phyloP scores from a whole-genome alignment of 2,329 filamentous ascomycete species.

The Myrmaecium sp. region DNA sequence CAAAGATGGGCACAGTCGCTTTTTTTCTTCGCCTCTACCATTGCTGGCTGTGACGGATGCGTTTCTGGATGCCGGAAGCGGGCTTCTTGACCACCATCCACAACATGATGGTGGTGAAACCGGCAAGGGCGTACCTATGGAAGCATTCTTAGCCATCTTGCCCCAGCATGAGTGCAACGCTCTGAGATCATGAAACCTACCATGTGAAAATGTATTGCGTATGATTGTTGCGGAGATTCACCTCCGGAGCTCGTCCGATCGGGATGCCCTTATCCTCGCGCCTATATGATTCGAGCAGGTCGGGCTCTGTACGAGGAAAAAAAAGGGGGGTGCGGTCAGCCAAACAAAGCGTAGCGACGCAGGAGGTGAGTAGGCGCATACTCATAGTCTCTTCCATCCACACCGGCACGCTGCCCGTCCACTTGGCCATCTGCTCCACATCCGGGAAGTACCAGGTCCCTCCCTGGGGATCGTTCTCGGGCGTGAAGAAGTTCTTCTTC shows the following conservation, averaged over 20 bases:
- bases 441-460: constrained; percentile 92
- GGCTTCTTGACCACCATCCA: constrained; percentile 91
- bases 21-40: constrained; percentile 37
- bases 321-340: constrained; percentile 3
- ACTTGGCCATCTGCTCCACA: constrained; percentile 72
- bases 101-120: constrained; percentile 86
- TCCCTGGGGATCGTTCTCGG: constrained; percentile 67
- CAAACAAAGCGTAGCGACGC: constrained; percentile 2
- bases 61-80: constrained; percentile 50
- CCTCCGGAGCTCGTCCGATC: constrained; percentile 72
- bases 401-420: constrained; percentile 69
- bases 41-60: constrained; percentile 59
- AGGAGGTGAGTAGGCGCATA: constrained; percentile 23
- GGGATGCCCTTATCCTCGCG: constrained; percentile 69
- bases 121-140: constrained; percentile 73
- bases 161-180: too few species aligned
- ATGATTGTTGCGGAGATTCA: constrained; percentile 92
- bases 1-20: background rate
- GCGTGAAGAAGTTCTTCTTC: constrained; percentile 98
- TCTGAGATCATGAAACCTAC: constrained; percentile 37
- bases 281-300: constrained; percentile 59
- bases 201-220: constrained; percentile 98
- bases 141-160: constrained; percentile 1
- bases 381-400: constrained; percentile 96
- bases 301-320: constrained; percentile 42